Evolutionary conservation across 116 monocot species (phyloP).

Genomic region (Cymodocea nodosa): DNA sequence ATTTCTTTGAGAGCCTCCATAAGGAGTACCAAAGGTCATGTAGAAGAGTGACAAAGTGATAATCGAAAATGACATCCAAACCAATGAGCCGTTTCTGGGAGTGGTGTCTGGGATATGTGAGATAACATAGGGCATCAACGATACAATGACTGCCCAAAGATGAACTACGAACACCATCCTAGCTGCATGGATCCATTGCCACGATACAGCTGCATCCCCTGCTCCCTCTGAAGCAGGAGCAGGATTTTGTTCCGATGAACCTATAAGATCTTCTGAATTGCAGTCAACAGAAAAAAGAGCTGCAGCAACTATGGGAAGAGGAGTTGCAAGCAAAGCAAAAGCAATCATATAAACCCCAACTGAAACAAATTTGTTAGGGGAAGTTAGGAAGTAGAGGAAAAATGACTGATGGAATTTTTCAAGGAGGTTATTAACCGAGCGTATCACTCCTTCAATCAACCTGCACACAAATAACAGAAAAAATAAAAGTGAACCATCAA

Average conservation of each 20-base stretch:
- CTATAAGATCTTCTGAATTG: neutral
- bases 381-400: slow-evolving; percentile 80
- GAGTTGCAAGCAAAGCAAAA: slow-evolving; percentile 65
- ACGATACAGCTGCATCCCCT: slow-evolving; percentile 13
- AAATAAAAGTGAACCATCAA: neutral
- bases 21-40: slow-evolving; percentile 19
- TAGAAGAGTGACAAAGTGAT: slow-evolving; percentile 19
- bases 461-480: slow-evolving; percentile 26
- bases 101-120: slow-evolving; percentile 25
- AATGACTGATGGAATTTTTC: slow-evolving; percentile 98
- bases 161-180: slow-evolving; percentile 44
- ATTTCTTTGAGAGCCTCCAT: slow-evolving; percentile 5
- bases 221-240: neutral
- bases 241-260: neutral
- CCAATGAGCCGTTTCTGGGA: slow-evolving; percentile 14
- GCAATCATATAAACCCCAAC: slow-evolving; percentile 88
- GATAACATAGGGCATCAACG: slow-evolving; percentile 46
- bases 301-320: slow-evolving; percentile 71
- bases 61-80: slow-evolving; percentile 43
- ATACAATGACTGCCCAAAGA: slow-evolving; percentile 53
- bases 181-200: slow-evolving; percentile 73
- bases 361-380: slow-evolving; percentile 78
- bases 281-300: slow-evolving; percentile 37
- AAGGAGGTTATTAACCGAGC: slow-evolving; percentile 82
- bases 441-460: slow-evolving; percentile 75